These are phyloP conservation scores for Vigna nakashimae DNA, from an alignment of 306 rosid genomes.

Conservation along the genomic window DNA sequence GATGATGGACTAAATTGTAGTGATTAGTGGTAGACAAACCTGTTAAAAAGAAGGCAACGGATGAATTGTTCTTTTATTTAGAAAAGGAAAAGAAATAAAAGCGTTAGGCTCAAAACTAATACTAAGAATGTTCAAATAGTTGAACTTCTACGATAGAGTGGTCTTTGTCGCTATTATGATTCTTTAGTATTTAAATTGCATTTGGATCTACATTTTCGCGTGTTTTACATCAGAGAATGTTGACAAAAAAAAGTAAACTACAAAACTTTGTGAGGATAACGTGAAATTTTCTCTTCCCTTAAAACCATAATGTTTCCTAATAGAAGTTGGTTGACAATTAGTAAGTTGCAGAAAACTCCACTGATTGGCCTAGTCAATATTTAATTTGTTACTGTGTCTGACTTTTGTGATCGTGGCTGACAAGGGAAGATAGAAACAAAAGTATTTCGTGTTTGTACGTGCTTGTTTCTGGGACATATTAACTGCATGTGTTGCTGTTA, in stretches of 20 bases:
- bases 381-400: not conserved
- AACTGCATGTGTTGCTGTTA: not conserved
- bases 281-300: not conserved
- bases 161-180: constrained; percentile 2
- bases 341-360: not conserved
- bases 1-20: not conserved
- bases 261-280: not conserved
- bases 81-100: not conserved
- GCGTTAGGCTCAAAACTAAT: not conserved
- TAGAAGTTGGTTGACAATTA: not conserved
- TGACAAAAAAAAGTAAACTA: not conserved
- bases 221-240: not conserved
- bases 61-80: not conserved
- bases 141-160: not conserved
- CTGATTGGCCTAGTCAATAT: not conserved
- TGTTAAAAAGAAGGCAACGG: not conserved
- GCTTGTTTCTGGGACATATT: not conserved
- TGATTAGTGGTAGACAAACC: not conserved
- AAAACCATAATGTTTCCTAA: not conserved
- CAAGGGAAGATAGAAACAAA: not conserved
- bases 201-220: not conserved
- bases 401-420: not conserved
- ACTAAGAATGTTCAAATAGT: not conserved
- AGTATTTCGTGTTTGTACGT: not conserved
- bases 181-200: constrained; percentile 7